Evolutionary conservation across 2,329 filamentous ascomycete genomes (phyloP).

Genomic region (Tolypocladium guangdongense): DNA sequence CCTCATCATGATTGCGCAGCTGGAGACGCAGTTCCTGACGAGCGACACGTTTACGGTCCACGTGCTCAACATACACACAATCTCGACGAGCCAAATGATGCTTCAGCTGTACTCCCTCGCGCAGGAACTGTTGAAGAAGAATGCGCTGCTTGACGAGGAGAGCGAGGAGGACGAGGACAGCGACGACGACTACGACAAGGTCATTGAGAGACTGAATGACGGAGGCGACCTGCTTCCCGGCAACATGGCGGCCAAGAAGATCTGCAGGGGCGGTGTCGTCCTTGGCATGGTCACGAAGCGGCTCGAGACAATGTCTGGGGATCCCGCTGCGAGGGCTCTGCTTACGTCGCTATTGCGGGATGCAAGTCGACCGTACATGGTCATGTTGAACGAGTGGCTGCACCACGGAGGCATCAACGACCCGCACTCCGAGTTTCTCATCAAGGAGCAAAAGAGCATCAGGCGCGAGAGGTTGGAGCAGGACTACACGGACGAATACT

Average conservation of each 20-base stretch:
- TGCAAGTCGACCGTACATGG: constrained; percentile 89
- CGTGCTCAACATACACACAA: constrained; percentile 81
- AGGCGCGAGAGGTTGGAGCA: constrained; percentile 81
- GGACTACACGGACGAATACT: constrained; percentile 98
- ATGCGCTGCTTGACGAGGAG: constrained; percentile 76
- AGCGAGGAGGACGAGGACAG: constrained; percentile 59
- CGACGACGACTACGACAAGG: constrained; percentile 83
- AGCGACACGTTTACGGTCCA: constrained; percentile 86
- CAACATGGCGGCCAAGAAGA: constrained; percentile 74
- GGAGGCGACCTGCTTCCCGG: constrained; percentile 72
- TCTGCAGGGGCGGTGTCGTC: constrained; percentile 96
- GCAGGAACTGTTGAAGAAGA: constrained; percentile 78
- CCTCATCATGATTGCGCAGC: constrained; percentile 79
- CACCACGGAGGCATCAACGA: constrained; percentile 94
- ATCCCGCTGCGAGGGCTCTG: constrained; percentile 74
- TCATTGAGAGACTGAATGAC: constrained; percentile 79
- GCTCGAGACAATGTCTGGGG: constrained; percentile 82
- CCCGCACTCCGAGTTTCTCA: constrained; percentile 83
- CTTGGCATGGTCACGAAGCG: constrained; percentile 76
- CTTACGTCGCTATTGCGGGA: constrained; percentile 76
- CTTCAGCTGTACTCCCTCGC: constrained; percentile 80
- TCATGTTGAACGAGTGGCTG: constrained; percentile 97
- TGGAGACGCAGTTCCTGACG: constrained; percentile 86
- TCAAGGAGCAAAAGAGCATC: constrained; percentile 95
- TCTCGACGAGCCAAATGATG: constrained; percentile 85